Percentiles rank a stretch among this genome's conserved stretches.
These are phyloP conservation scores for Saturnispora gosingensis DNA, from an alignment of 805 yeast species.

Conservation along the genomic window DNA sequence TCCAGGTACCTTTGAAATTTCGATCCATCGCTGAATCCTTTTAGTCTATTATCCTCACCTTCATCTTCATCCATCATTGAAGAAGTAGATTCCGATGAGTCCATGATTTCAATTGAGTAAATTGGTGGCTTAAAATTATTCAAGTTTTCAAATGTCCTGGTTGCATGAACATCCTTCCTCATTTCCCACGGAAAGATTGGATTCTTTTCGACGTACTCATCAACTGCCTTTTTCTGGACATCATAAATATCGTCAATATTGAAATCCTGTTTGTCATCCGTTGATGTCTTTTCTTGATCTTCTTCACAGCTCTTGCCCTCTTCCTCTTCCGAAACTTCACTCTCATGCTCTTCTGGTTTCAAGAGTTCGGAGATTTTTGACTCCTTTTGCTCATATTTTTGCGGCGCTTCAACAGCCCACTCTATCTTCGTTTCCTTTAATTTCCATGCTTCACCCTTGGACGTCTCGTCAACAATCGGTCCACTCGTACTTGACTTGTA, in stretches of 20 bases:
- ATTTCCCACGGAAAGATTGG: conserved; percentile 32
- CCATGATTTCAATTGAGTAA: conserved; percentile 12
- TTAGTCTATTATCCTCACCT: conserved; percentile 3
- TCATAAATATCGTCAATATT: neutral
- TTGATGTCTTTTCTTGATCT: neutral
- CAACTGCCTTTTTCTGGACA: conserved; percentile 8
- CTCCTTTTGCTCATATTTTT: neutral
- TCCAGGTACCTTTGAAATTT: conserved; percentile 15
- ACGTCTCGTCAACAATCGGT: conserved; percentile 12
- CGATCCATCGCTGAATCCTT: conserved; percentile 18
- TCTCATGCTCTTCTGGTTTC: neutral
- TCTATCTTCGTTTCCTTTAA: conserved; percentile 19
- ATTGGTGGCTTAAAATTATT: conserved; percentile 12
- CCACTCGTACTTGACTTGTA: conserved; percentile 12
- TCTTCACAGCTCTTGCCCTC: neutral
- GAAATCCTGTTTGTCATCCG: neutral
- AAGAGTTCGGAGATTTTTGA: neutral
- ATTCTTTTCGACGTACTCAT: conserved; percentile 20
- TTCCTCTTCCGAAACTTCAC: neutral
- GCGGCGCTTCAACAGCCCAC: conserved; percentile 11
- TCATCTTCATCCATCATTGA: neutral
- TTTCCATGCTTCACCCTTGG: conserved; percentile 28
- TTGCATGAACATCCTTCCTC: conserved; percentile 1
- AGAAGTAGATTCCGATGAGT: neutral
- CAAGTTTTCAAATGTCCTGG: conserved; percentile 17